These are phyloP conservation scores for Teratosphaeria pseudoeucalypti DNA, from an alignment of 2,329 filamentous ascomycete species.

Conservation along the genomic window DNA sequence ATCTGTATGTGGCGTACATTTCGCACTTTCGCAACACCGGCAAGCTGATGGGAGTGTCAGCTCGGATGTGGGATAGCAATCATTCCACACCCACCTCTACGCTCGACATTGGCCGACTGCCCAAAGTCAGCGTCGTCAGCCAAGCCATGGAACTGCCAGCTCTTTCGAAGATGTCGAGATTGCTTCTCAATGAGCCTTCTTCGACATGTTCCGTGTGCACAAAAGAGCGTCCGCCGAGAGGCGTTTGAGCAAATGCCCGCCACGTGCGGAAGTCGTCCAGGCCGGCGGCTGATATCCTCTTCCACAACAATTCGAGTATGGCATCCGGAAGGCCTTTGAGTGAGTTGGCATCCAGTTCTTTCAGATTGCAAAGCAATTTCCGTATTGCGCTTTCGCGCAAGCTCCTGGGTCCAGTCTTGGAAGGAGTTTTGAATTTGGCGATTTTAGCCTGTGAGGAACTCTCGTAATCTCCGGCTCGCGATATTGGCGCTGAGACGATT, in stretches of 20 bases:
- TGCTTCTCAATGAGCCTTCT: neutral
- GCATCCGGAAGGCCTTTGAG: constrained; percentile 1
- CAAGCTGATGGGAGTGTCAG: constrained; percentile 1
- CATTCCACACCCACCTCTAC: neutral
- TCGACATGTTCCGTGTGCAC: neutral
- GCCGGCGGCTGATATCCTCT: neutral
- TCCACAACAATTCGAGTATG: neutral
- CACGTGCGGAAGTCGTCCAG: neutral
- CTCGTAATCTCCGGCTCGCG: neutral
- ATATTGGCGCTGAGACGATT: neutral
- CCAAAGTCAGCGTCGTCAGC: constrained; percentile 12
- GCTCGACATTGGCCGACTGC: neutral
- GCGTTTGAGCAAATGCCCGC: constrained; percentile 1
- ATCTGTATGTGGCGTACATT: constrained; percentile 10
- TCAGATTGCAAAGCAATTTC: constrained; percentile 6
- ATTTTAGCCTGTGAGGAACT: neutral
- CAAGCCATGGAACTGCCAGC: constrained; percentile 9
- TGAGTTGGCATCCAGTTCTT: constrained; percentile 5
- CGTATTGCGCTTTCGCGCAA: neutral
- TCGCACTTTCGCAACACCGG: constrained; percentile 5
- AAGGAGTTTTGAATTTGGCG: neutral
- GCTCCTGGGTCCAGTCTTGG: neutral
- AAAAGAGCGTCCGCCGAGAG: neutral
- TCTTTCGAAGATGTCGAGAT: neutral
- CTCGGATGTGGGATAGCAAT: neutral